Evolutionary conservation across 2,329 filamentous ascomycete genomes (phyloP), one percentile per base, ranked within the genome.

Genomic region (Chrysoporthe deuterocubensis): DNA sequence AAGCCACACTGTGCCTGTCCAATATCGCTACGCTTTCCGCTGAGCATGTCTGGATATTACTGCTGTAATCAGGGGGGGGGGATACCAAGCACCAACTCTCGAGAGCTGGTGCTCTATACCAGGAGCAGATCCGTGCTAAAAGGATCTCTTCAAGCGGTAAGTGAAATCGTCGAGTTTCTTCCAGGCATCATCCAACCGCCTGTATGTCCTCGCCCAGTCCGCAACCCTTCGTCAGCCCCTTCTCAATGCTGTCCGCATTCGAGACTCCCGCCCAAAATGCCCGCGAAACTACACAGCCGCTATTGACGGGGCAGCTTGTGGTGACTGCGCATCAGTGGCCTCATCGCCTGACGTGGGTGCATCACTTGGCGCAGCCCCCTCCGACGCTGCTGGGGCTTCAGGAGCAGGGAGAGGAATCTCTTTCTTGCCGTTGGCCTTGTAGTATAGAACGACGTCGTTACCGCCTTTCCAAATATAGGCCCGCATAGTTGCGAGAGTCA

Each of bases 391-490:
- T 13, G 73, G 72, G 4, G 64, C 57, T 18, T 69, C 68, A 40
- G 74, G 72, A 3, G 76, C 73, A 62, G 77, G 78, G 59, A 79
- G 78, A 4, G 79, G 79, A 63, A 89, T 82, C 69, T 87, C 83
- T 79, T 93, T 95, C 75, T 88, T 89, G n/a, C 94, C 94, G 74
- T 97, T 99, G 63, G 92, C 86, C 76, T 94, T 96, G 84, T 99
- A 99, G 75, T 93, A 88, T 62, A 99, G 83, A 64, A 97, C 81
- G 71, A 99, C 92, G 79, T 99, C 96, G 74, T 92, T 94, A n/a
- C 93, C 93, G 56, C 92, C 93, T 74, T 96, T 93, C 96, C 96
- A 99, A 65, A 98, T 85, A 76, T 97, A 94, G 2, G 94, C 91
- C 43, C 95, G 90, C 56, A 99, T 89, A 0, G 94, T 97, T 4